Conservation (phyloP, 768 basidiomycete species). For the Tricholoma bakamatsutake region DNA sequence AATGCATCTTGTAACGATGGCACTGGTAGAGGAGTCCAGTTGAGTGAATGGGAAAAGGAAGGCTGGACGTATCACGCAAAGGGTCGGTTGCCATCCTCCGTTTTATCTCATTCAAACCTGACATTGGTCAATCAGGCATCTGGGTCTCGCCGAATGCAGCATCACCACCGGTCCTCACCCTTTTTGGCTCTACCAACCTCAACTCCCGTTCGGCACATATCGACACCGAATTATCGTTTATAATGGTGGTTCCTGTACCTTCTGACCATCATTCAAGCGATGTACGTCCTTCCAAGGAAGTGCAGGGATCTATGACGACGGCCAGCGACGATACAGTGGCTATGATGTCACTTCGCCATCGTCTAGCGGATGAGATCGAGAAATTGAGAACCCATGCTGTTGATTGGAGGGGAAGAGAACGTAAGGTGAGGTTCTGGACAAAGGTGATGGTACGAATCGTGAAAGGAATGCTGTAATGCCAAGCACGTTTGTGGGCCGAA, state of each 20-base stretch:
- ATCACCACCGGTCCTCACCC: constrained; percentile 59
- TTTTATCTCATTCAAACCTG: background rate
- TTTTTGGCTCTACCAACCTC: constrained; percentile 93
- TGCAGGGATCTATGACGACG: background rate
- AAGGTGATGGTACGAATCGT: constrained; percentile 58
- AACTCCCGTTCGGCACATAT: constrained; percentile 87
- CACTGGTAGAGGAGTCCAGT: constrained; percentile 46
- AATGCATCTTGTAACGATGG: constrained; percentile 12
- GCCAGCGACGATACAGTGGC: constrained; percentile 5
- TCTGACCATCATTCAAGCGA: constrained; percentile 26
- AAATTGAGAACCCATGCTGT: constrained; percentile 42
- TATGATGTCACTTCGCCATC: constrained; percentile 32
- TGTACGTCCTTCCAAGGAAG: background rate
- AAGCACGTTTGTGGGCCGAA: background rate
- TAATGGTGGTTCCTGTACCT: constrained; percentile 59
- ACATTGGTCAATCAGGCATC: constrained; percentile 46
- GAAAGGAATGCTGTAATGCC: constrained; percentile 58
- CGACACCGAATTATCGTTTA: constrained; percentile 87
- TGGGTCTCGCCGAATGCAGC: constrained; percentile 66
- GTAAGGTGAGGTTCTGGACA: constrained; percentile 59
- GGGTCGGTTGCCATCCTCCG: constrained; percentile 42
- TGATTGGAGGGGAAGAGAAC: constrained; percentile 54
- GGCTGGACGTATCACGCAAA: constrained; percentile 99
- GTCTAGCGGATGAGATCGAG: constrained; percentile 49
- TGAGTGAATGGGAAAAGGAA: constrained; percentile 81